Evolutionary conservation across 768 basidiomycete species (phyloP).

Genomic region (Boletus subparvulus): DNA sequence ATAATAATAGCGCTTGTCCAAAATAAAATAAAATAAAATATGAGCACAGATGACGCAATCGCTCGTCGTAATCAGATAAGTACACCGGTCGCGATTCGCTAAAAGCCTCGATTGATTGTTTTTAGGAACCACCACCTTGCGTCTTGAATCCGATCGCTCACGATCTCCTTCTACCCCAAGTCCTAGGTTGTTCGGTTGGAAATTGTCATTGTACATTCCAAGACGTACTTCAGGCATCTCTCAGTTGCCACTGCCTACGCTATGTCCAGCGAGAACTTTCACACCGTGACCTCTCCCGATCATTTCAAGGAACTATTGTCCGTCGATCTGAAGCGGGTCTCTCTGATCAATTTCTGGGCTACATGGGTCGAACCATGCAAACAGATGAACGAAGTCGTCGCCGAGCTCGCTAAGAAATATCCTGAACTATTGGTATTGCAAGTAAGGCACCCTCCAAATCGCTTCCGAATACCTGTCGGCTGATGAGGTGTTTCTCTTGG

Average conservation of each 20-base stretch:
- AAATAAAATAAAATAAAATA: rapidly evolving
- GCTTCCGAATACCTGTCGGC: not conserved
- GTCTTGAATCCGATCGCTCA: not conserved
- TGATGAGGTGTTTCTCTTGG: not conserved
- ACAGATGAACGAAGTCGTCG: slow-evolving; percentile 80
- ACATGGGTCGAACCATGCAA: slow-evolving; percentile 89
- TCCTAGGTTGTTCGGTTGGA: no score
- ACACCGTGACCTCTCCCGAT: slow-evolving; percentile 55
- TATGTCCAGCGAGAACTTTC: slow-evolving; percentile 39
- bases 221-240: not conserved
- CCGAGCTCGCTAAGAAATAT: slow-evolving; percentile 73
- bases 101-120: no score
- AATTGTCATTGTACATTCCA: not conserved
- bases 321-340: slow-evolving; percentile 73
- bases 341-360: slow-evolving; percentile 93
- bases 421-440: slow-evolving; percentile 68
- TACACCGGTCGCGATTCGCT: no score
- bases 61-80: not conserved
- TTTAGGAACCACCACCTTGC: no score
- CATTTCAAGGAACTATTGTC: slow-evolving; percentile 77
- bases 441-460: slow-evolving; percentile 41
- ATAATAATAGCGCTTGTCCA: no score
- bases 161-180: not conserved
- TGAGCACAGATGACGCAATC: not conserved
- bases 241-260: not conserved